Conservation (phyloP, 495 filamentous ascomycete species). For the Lasiosphaeriaceae sp. region DNA sequence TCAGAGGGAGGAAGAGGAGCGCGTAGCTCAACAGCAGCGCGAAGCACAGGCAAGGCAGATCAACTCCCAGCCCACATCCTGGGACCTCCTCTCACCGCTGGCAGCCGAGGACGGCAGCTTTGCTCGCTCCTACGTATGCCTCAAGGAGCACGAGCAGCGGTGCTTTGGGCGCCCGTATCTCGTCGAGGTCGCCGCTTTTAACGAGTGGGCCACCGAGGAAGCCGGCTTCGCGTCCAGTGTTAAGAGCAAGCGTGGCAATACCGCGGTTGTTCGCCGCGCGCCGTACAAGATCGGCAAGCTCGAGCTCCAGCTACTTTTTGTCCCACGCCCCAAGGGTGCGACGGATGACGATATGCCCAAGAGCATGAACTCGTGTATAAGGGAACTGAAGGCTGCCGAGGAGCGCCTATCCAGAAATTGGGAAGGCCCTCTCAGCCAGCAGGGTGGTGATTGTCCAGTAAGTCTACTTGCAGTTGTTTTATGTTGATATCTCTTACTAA, state of each 20-base stretch:
- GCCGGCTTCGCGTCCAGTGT: conserved; percentile 64
- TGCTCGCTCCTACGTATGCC: conserved; percentile 82
- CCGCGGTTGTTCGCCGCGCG: conserved; percentile 59
- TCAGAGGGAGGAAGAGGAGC: conserved; percentile 70
- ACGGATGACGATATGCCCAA: conserved; percentile 96
- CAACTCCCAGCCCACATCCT: conserved; percentile 60
- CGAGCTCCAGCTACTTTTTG: conserved; percentile 87
- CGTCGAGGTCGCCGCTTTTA: conserved; percentile 89
- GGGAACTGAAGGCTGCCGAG: conserved; percentile 87
- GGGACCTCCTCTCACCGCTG: conserved; percentile 81
- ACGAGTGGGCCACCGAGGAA: conserved; percentile 95
- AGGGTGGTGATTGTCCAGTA: conserved; percentile 96
- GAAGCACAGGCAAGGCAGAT: conserved; percentile 62
- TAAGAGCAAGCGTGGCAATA: conserved; percentile 80
- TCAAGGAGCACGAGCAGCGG: conserved; percentile 83
- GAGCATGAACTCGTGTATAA: conserved; percentile 92
- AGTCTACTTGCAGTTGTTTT: conserved; percentile 38
- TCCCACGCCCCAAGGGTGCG: conserved; percentile 85
- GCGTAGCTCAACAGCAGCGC: conserved; percentile 57
- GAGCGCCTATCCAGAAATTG: conserved; percentile 64
- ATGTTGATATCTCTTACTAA: conserved; percentile 18
- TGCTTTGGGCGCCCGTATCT: conserved; percentile 84
- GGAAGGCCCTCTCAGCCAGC: conserved; percentile 90
- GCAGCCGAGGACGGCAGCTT: conserved; percentile 91
- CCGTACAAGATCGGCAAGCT: conserved; percentile 95